These are phyloP conservation scores for Yueomyces sinensis DNA, from an alignment of 805 yeast genomes.

Conservation along the genomic window DNA sequence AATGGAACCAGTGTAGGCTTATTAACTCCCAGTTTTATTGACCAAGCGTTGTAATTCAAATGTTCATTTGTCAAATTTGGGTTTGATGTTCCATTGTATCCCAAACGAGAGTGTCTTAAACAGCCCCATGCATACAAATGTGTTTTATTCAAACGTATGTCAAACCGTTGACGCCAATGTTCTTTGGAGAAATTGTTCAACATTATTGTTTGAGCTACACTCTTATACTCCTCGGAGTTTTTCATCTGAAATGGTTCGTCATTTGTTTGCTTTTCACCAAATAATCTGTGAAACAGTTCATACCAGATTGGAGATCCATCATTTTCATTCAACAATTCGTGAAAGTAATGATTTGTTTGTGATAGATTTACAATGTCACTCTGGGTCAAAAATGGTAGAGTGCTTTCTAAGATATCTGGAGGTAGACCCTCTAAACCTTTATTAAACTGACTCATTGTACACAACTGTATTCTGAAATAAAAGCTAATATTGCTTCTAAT, in stretches of 20 bases:
- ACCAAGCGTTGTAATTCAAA: conserved; percentile 11
- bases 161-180: conserved; percentile 19
- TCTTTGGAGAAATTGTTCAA: conserved; percentile 6
- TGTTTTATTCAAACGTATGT: conserved; percentile 10
- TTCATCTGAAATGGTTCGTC: conserved; percentile 18
- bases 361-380: conserved; percentile 20
- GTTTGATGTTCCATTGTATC: conserved; percentile 17
- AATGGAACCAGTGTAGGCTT: conserved; percentile 21
- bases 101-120: conserved; percentile 20
- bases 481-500: too few species aligned
- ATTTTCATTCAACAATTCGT: conserved; percentile 14
- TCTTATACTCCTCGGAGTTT: conserved; percentile 9
- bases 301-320: conserved; percentile 21
- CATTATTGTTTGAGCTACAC: conserved; percentile 17
- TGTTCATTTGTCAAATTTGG: conserved; percentile 5
- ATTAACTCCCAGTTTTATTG: conserved; percentile 19
- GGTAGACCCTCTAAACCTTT: conserved; percentile 9
- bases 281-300: conserved; percentile 19
- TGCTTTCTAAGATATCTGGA: conserved; percentile 20
- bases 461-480: too few species aligned
- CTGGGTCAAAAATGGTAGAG: conserved; percentile 17
- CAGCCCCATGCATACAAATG: conserved; percentile 24
- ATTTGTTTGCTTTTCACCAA: conserved; percentile 14
- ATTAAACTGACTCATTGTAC: too few species aligned
- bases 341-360: conserved; percentile 20